Percentiles rank a stretch among this genome's conserved stretches.
Conservation (phyloP, 2,329 filamentous ascomycete species). For the Diaporthe nobilis region DNA sequence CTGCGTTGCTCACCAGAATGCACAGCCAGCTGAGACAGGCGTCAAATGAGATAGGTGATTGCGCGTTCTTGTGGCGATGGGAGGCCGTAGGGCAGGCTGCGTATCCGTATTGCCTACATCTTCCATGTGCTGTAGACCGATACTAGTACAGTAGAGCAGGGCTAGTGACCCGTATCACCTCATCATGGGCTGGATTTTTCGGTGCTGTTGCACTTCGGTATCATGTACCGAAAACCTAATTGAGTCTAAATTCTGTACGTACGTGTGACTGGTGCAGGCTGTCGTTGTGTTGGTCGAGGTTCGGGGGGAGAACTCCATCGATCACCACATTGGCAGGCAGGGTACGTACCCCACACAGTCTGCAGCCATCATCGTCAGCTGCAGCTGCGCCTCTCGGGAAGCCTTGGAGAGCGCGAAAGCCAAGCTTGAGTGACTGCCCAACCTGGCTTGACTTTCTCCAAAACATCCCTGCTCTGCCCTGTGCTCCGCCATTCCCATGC, state of each 20-base stretch:
- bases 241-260: background rate
- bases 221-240: constrained; percentile 10
- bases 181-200: background rate
- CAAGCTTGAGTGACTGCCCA: constrained; percentile 7
- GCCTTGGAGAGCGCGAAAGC: background rate
- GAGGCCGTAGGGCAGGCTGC: background rate
- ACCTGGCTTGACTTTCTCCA: constrained; percentile 27
- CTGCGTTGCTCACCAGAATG: background rate
- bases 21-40: constrained; percentile 2
- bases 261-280: background rate
- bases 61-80: constrained; percentile 28
- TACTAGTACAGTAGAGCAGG: background rate
- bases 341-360: constrained; percentile 26
- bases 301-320: background rate
- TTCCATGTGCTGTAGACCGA: background rate
- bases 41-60: background rate
- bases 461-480: constrained; percentile 42
- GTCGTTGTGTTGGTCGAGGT: background rate
- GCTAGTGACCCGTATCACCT: background rate
- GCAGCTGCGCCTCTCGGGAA: constrained; percentile 34
- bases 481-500: constrained; percentile 4
- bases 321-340: background rate
- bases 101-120: background rate
- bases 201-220: constrained; percentile 16
- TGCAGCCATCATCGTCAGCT: constrained; percentile 30